These are phyloP conservation scores for Parathielavia appendiculata DNA, from an alignment of 495 filamentous ascomycete species.

Conservation along the genomic window DNA sequence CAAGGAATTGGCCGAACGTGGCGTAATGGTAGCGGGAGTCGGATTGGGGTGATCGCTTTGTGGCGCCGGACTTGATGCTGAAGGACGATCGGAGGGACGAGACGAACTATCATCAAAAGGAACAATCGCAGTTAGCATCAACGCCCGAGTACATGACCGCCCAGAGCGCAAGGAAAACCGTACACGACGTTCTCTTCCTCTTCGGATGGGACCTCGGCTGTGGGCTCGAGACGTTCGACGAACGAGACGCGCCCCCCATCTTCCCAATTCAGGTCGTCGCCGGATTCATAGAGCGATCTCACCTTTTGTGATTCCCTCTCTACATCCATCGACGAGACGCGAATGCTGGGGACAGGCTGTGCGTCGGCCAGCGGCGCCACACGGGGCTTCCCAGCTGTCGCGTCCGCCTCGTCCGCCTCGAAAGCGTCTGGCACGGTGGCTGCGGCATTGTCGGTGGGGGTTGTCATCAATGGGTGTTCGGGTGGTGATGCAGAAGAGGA, in stretches of 20 bases:
- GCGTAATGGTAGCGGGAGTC: constrained; percentile 24
- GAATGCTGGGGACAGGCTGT: constrained; percentile 40
- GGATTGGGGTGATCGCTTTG: constrained; percentile 19
- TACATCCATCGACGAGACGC: constrained; percentile 68
- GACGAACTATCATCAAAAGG: constrained; percentile 10
- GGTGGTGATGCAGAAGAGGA: background rate
- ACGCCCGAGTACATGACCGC: constrained; percentile 7
- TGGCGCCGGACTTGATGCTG: constrained; percentile 1
- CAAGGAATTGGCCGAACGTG: constrained; percentile 37
- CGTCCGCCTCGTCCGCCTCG: background rate
- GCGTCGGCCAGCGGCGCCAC: constrained; percentile 16
- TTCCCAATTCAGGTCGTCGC: constrained; percentile 55
- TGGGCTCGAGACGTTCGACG: constrained; percentile 40
- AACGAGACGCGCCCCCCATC: constrained; percentile 47
- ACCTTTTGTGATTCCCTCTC: constrained; percentile 84
- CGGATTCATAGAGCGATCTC: constrained; percentile 84
- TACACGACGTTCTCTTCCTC: constrained; percentile 50
- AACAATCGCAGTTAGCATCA: constrained; percentile 3
- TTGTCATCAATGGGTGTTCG: background rate
- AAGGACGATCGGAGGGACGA: constrained; percentile 18
- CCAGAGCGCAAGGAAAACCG: constrained; percentile 45
- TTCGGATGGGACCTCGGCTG: constrained; percentile 46
- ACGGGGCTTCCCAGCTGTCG: constrained; percentile 5
- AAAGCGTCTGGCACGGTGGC: background rate
- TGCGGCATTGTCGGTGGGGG: background rate